Percentiles rank a stretch among this genome's conserved stretches.
These are phyloP conservation scores for Boletus sp. DNA, from an alignment of 768 basidiomycete genomes.

Conservation along the genomic window DNA sequence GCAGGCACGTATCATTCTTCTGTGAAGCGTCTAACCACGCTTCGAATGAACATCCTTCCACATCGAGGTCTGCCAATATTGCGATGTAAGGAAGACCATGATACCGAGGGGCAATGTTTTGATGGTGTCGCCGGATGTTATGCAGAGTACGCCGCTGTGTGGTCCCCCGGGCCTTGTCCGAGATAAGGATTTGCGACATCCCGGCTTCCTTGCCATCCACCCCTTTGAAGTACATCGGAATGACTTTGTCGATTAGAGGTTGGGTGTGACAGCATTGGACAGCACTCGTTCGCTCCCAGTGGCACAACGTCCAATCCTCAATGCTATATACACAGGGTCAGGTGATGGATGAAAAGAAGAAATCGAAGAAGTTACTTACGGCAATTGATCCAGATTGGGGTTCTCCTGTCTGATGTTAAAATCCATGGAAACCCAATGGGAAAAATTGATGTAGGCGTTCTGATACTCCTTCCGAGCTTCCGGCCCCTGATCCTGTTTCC, in stretches of 20 bases:
- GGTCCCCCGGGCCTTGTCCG: not conserved
- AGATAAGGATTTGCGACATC: not conserved
- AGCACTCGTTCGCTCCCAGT: not conserved
- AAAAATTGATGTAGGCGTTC: no score
- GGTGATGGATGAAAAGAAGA: no score
- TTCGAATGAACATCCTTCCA: no score
- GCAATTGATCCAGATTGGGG: no score
- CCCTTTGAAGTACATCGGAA: not conserved
- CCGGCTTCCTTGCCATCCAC: not conserved
- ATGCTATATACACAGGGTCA: no score
- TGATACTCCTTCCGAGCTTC: no score
- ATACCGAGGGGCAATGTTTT: not conserved
- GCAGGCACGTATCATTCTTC: no score
- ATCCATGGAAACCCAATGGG: no score
- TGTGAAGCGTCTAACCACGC: no score
- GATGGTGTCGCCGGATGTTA: not conserved
- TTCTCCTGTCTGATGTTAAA: no score
- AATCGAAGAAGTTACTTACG: no score
- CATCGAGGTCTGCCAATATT: not conserved
- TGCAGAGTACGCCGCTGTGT: not conserved
- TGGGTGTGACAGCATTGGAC: not conserved
- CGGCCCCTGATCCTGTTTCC: no score
- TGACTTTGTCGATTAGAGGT: not conserved
- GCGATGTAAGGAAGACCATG: not conserved
- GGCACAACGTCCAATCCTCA: not conserved